A percentile compares a stretch with the other conserved stretches of the same genome.
Conservation (phyloP, 495 filamentous ascomycete genomes). For the Elasticomyces elasticus region DNA sequence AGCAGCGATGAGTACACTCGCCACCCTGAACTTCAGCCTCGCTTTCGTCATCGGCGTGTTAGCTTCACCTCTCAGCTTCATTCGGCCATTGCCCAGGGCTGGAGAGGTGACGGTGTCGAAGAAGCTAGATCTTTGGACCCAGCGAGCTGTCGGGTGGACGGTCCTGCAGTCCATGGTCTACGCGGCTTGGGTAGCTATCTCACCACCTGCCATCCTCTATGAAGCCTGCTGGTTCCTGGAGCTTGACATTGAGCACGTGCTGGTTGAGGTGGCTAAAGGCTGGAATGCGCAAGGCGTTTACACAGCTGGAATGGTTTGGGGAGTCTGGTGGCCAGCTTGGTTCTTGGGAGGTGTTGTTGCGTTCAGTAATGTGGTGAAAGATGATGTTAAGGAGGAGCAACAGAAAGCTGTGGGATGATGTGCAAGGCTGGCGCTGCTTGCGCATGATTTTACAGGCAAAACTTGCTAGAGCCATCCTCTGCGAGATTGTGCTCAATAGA, state of each 20-base stretch:
- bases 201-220: constrained; percentile 55
- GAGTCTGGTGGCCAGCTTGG: constrained; percentile 99
- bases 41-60: constrained; percentile 76
- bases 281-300: constrained; percentile 91
- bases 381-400: too few relatives aligned
- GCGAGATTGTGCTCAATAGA: too few relatives aligned
- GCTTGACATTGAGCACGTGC: constrained; percentile 44
- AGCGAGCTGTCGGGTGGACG: too few relatives aligned
- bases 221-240: constrained; percentile 33
- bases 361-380: neutral
- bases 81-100: constrained; percentile 37
- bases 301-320: constrained; percentile 85
- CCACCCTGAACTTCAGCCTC: constrained; percentile 93
- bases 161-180: constrained; percentile 13
- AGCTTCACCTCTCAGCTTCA: constrained; percentile 64
- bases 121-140: too few relatives aligned
- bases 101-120: neutral
- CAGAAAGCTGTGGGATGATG: too few relatives aligned
- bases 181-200: constrained; percentile 50
- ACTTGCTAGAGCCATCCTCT: too few relatives aligned
- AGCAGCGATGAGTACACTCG: constrained; percentile 81
- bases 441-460: too few relatives aligned
- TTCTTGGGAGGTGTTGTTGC: constrained; percentile 41
- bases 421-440: too few relatives aligned
- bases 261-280: constrained; percentile 72